These are phyloP conservation scores for Hypomontagnella monticulosa DNA, from an alignment of 495 filamentous ascomycete species.

Conservation along the genomic window DNA sequence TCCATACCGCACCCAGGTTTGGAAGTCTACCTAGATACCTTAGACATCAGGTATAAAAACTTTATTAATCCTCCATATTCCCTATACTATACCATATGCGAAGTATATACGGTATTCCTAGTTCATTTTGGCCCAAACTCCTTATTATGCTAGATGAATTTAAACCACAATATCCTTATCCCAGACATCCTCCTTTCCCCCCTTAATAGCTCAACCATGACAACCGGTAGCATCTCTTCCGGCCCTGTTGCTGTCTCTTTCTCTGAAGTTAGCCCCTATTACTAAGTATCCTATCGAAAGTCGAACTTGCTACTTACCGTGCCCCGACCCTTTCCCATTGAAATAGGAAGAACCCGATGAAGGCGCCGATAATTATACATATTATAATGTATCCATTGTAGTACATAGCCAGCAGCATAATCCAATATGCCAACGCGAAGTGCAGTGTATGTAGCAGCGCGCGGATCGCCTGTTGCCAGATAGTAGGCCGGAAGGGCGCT, in stretches of 20 bases:
- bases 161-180: neutral
- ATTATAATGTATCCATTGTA: conserved; percentile 74
- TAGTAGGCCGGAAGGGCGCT: conserved; percentile 55
- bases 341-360: conserved; percentile 67
- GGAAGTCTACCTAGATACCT: too few species aligned
- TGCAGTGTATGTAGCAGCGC: conserved; percentile 71
- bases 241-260: neutral
- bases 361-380: conserved; percentile 70
- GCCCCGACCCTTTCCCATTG: conserved; percentile 60
- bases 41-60: too few species aligned
- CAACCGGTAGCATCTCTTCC: conserved; percentile 20
- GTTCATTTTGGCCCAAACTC: too few species aligned
- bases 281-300: neutral
- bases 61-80: neutral
- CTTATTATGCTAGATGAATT: too few species aligned
- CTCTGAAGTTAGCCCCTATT: conserved; percentile 1
- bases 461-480: conserved; percentile 68
- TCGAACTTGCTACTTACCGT: conserved; percentile 10
- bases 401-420: conserved; percentile 73
- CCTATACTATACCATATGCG: neutral
- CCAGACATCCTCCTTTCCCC: neutral
- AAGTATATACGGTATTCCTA: too few species aligned
- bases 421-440: conserved; percentile 75
- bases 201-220: conserved; percentile 12
- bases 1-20: too few species aligned